Conservation (phyloP, 495 filamentous ascomycete species). For the Hypoxylon lienhwacheense region DNA sequence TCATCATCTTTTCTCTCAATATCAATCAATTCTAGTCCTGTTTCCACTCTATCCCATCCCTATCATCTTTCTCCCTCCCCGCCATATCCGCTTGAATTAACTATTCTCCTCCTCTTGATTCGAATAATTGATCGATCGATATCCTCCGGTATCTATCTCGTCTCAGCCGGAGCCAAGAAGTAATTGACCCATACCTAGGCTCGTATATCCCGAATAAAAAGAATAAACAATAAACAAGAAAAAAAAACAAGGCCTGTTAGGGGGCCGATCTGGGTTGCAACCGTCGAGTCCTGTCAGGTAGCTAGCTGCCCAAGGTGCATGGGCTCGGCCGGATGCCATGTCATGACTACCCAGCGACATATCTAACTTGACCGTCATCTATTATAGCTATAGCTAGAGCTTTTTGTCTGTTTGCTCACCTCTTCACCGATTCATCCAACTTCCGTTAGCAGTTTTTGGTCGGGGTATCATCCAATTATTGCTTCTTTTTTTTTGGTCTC, state of each 20-base stretch:
- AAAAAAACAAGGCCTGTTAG: background rate
- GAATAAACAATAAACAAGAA: background rate
- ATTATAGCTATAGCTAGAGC: conserved; percentile 4
- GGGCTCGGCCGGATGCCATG: conserved; percentile 21
- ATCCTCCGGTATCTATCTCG: conserved; percentile 19
- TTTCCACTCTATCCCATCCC: conserved; percentile 34
- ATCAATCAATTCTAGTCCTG: conserved; percentile 29
- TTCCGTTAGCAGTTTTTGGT: conserved; percentile 30
- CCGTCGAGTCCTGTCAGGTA: conserved; percentile 12
- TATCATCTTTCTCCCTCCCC: conserved; percentile 21
- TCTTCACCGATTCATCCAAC: conserved; percentile 14
- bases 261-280: conserved; percentile 1
- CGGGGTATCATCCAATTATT: conserved; percentile 7
- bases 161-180: background rate
- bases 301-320: conserved; percentile 17
- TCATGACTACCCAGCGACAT: conserved; percentile 15
- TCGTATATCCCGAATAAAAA: background rate
- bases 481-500: no score
- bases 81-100: conserved; percentile 31
- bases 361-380: conserved; percentile 15
- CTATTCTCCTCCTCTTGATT: conserved; percentile 5
- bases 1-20: conserved; percentile 14
- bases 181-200: conserved; percentile 19
- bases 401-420: conserved; percentile 33
- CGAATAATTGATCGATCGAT: conserved; percentile 19